phyloP scores from a whole-genome alignment of 805 yeast genomes.

The Ogataea neopini region DNA sequence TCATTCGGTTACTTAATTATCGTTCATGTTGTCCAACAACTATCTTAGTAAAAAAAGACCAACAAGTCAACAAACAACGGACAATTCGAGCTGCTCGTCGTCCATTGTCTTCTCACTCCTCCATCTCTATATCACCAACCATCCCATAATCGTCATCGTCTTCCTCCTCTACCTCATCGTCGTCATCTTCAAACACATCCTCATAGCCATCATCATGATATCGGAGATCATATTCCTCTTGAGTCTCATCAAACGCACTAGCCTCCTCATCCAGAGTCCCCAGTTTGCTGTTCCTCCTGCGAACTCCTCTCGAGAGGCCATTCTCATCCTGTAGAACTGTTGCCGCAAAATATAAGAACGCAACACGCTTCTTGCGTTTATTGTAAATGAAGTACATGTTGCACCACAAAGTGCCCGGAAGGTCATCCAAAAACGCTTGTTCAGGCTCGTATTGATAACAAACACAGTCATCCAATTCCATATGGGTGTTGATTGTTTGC shows the following conservation, averaged over 20 bases:
- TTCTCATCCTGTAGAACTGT: slow-evolving; percentile 35
- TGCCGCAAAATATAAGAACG: slow-evolving; percentile 74
- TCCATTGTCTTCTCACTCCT: background rate
- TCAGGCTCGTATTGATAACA: slow-evolving; percentile 65
- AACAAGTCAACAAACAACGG: background rate
- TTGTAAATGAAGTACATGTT: slow-evolving; percentile 90
- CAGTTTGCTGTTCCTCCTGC: slow-evolving; percentile 35
- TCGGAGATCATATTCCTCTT: slow-evolving; percentile 39
- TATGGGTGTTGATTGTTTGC: slow-evolving; percentile 83
- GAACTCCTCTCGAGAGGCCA: slow-evolving; percentile 28
- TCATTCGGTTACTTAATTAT: too few relatives aligned
- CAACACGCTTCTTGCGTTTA: slow-evolving; percentile 88
- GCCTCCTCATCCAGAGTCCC: slow-evolving; percentile 35
- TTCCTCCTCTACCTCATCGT: slow-evolving; percentile 34
- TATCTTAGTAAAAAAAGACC: too few relatives aligned
- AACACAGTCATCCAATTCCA: slow-evolving; percentile 66
- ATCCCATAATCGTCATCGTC: slow-evolving; percentile 30
- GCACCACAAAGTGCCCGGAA: slow-evolving; percentile 64
- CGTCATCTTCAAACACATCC: slow-evolving; percentile 42
- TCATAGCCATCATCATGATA: slow-evolving; percentile 33
- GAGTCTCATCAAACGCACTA: slow-evolving; percentile 32
- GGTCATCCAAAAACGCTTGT: slow-evolving; percentile 66
- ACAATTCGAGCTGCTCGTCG: background rate
- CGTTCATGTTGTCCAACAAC: too few relatives aligned
- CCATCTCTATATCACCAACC: slow-evolving; percentile 43